Base-by-base conservation (phyloP, 345 rosid species). In the Cochlearia excelsa region DNA sequence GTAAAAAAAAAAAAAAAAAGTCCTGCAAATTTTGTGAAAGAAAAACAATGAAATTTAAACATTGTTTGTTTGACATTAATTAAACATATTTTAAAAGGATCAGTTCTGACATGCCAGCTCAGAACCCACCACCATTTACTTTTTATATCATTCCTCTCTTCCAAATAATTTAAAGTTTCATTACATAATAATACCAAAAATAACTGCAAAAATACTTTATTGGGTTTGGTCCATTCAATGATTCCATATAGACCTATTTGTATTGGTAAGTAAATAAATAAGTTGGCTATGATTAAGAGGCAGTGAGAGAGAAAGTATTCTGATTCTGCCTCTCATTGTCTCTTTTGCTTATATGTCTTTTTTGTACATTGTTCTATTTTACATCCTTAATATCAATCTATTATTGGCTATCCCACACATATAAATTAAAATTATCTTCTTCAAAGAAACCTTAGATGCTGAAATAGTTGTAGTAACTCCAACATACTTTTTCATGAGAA, bases 101-200 rank as follows among this genome's bases (percentile, higher is more conserved):
- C 64, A 48, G 63, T 47, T 41, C 29, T 33, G 34, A 48, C 58
- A 63, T 51, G 74, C 64, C 74, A 70, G 74, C 74, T 44, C 43
- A 26, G 69, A 70, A 57, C 69, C 74, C 65, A 70, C 64, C 74
- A 70, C 74, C 69, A 50, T 42, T 26, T 58, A 68, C 63, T 69
- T 63, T 37, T 37, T 4, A 48, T 55, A 56, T 63, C 44, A 57
- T 46, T 35, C 65, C 29, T 33, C 48, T 61, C 57, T 50, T 16
- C 23, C 26, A 69, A 69, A 61, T 69, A 9, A 70, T 70, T 70
- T 9, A 49, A 16, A 56, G 48, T 45, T 55, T 49, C 52, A 55
- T 42, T 51, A 40, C 23, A 16, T 61, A 46, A 43, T 7, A 27
- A 38, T 2, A 47, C 3, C 54, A 23, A 26, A 37, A 40, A 47